Percentiles rank a stretch among this genome's conserved stretches.
These are phyloP conservation scores for Boletus subparvulus DNA, from an alignment of 768 basidiomycete species.

Conservation along the genomic window DNA sequence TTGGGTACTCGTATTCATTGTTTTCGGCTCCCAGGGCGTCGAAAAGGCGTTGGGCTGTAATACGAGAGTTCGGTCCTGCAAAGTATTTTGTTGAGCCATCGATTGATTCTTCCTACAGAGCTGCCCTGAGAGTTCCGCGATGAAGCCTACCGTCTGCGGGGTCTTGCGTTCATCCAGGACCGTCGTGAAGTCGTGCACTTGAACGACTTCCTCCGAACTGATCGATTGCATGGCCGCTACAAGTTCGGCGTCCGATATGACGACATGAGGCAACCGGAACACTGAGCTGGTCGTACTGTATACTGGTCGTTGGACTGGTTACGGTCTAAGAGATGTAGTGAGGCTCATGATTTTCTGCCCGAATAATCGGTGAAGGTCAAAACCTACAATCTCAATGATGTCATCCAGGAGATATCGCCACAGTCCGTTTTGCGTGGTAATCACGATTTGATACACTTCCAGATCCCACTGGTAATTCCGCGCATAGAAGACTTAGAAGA, in stretches of 20 bases:
- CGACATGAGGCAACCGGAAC: slow-evolving; percentile 1
- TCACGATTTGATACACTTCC: slow-evolving; percentile 6
- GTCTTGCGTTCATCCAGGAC: slow-evolving; percentile 9
- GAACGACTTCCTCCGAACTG: slow-evolving; percentile 3
- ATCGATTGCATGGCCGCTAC: background rate
- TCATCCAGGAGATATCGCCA: slow-evolving; percentile 19
- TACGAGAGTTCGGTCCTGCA: no score
- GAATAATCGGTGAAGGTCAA: slow-evolving; percentile 7
- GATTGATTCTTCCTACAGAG: background rate
- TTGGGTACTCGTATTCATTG: background rate
- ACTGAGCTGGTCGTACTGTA: background rate
- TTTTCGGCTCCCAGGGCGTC: slow-evolving; percentile 6
- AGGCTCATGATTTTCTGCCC: slow-evolving; percentile 11
- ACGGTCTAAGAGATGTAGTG: background rate
- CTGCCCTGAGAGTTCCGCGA: slow-evolving; percentile 9
- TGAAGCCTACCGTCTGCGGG: slow-evolving; percentile 9
- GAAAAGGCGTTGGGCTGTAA: background rate
- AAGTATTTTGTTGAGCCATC: no score
- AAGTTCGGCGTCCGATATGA: slow-evolving; percentile 7
- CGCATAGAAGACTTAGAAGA: slow-evolving; percentile 4
- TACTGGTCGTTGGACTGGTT: no score
- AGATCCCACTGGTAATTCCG: slow-evolving; percentile 4
- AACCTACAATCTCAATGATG: slow-evolving; percentile 14
- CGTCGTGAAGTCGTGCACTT: slow-evolving; percentile 11
- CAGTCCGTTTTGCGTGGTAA: slow-evolving; percentile 18